phyloP scores from a whole-genome alignment of 257 asterid genomes.

The Scutellaria minor region DNA sequence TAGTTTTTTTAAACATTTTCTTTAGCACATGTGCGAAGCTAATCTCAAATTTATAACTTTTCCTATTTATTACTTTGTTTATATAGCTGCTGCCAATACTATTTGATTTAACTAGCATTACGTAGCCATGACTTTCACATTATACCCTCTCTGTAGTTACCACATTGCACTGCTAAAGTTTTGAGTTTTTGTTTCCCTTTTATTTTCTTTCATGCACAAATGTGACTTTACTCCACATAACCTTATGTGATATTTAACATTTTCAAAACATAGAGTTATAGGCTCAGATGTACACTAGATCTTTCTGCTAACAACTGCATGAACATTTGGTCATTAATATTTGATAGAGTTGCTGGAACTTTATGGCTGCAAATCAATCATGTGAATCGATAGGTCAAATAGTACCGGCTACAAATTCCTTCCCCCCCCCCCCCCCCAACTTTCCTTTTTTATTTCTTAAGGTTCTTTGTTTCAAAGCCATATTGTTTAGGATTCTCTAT shows the following conservation, averaged over 20 bases:
- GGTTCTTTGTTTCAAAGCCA: not conserved
- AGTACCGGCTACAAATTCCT: conserved; percentile 2
- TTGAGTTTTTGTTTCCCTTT: not conserved
- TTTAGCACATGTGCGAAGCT: conserved; percentile 9
- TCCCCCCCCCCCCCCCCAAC: too few relatives aligned
- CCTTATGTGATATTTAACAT: not conserved
- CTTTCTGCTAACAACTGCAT: conserved; percentile 6
- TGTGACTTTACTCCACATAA: not conserved
- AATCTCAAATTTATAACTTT: not conserved
- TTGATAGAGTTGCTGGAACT: not conserved
- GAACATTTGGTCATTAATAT: not conserved
- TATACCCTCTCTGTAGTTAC: not conserved
- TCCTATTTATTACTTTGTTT: not conserved
- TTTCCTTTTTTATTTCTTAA: too few relatives aligned
- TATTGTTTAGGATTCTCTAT: not conserved
- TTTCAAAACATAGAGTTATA: not conserved
- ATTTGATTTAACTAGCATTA: not conserved
- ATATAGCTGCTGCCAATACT: not conserved
- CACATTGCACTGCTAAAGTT: not conserved
- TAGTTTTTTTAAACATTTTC: conserved; percentile 43
- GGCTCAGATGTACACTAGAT: not conserved
- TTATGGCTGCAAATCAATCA: not conserved
- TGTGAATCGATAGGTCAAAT: not conserved
- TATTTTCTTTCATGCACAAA: not conserved
- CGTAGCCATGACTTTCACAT: not conserved